Evolutionary conservation across 306 rosid species (phyloP).

Genomic region (Boehmeria nivea): DNA sequence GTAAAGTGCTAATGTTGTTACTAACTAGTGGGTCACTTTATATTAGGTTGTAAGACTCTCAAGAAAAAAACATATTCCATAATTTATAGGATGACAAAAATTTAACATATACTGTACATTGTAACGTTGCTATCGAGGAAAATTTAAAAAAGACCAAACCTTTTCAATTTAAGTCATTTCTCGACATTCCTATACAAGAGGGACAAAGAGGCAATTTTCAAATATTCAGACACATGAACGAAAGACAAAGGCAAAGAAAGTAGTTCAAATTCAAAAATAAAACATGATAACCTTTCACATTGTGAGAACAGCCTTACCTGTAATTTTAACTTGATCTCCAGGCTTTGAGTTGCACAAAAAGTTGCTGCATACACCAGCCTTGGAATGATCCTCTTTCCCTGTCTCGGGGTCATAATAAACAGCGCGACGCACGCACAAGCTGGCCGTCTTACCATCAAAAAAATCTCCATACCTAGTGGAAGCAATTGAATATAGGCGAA

Average conservation of each 20-base stretch:
- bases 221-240: not conserved
- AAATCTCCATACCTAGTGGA: conserved; percentile 89
- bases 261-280: not conserved
- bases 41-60: too few species aligned
- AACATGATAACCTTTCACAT: conserved; percentile 9
- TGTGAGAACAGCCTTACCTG: conserved; percentile 50
- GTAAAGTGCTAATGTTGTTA: too few species aligned
- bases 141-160: conserved; percentile 2
- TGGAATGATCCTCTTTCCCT: conserved; percentile 87
- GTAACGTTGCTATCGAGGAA: too few species aligned
- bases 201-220: not conserved
- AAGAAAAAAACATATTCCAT: too few species aligned
- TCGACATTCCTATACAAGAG: not conserved
- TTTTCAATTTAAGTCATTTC: not conserved
- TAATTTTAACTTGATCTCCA: conserved; percentile 82
- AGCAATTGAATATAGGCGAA: conserved; percentile 91
- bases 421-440: conserved; percentile 96
- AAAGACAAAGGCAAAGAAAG: not conserved
- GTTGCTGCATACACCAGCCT: conserved; percentile 88
- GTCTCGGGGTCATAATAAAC: conserved; percentile 88
- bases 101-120: too few species aligned
- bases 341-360: conserved; percentile 82
- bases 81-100: too few species aligned
- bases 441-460: conserved; percentile 90
- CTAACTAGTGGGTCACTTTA: too few species aligned